Base-by-base conservation (phyloP, 1,284 basidiomycete species). In the Volvariella surrecta region DNA sequence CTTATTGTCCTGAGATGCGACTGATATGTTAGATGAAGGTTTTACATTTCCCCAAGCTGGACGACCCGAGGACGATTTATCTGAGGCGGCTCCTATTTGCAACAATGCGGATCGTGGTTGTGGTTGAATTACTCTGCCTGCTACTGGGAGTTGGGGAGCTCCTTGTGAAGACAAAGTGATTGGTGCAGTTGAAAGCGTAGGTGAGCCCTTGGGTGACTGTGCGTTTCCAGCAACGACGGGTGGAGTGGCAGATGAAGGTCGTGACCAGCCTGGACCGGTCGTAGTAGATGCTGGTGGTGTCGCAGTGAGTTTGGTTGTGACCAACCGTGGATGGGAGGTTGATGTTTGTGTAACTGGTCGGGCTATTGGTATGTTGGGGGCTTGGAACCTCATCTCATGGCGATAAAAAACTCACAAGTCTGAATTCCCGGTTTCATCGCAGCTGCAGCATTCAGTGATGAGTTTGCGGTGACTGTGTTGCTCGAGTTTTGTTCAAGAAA, bases 401-500 rank as follows among this genome's bases (percentile, higher is more conserved):
- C 30, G 22, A 42, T 39, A 19, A 15, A 21, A 34, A 18, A 70
- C 78, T 56, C 58, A 84, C 81, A 66, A 50, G 63, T 60, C 43
- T 71, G 55, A 48, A 63, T 70, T 15, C 71, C 72, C 17, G 68
- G 50, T 62, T 82, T 86, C 43, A 61, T 50, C 31, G 60, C 51
- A 44, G 62, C 58, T 16, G 68, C 63, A 1, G 44, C 17, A 15
- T 59, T 54, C 11, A 69, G 54, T 2, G 69, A 61, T 46, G 64
- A 53, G 45, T 71, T 62, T 40, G 63, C 57, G 24, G 74, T 60
- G 40, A 67, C 60, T 44, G 74, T 67, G 30, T 68, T 55, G 24
- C 74, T 58, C 4, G 78, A 75, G 43, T 82, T 84, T 71, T 93
- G 92, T 67, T 89, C 86, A 40, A 95, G 69, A 61, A 95, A 96